A percentile compares a stretch with the other conserved stretches of the same genome.
phyloP scores from a whole-genome alignment of 345 rosid species.

The Eucalyptus sp. region DNA sequence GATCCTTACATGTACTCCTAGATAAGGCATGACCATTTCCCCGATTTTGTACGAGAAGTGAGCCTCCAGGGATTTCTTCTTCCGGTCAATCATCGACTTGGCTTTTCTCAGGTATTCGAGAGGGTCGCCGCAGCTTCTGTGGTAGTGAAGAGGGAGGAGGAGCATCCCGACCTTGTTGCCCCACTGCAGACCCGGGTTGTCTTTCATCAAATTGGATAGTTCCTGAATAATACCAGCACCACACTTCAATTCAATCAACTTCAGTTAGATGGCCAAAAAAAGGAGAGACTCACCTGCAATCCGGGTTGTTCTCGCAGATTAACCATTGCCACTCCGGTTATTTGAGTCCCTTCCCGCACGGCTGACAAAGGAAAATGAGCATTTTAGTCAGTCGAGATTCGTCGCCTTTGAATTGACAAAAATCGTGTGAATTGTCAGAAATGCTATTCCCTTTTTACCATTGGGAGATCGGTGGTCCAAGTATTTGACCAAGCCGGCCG shows the following conservation, averaged over 20 bases:
- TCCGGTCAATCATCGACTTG: constrained; percentile 35
- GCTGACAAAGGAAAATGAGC: constrained; percentile 5
- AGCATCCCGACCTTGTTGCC: constrained; percentile 7
- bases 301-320: no score
- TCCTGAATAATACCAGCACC: no score
- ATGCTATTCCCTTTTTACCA: constrained; percentile 10
- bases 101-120: constrained; percentile 30
- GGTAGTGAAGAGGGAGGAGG: no score
- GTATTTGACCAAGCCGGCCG: constrained; percentile 41
- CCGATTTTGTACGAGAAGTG: constrained; percentile 31
- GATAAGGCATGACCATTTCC: constrained; percentile 16
- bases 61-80: constrained; percentile 39
- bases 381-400: neutral
- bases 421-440: no score
- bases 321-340: no score
- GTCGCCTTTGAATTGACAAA: neutral
- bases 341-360: neutral
- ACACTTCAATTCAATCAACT: no score
- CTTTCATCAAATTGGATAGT: no score
- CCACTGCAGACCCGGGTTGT: neutral
- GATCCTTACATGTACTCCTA: constrained; percentile 27
- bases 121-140: constrained; percentile 10
- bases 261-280: no score
- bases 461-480: constrained; percentile 31
- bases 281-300: no score